Percentiles rank a stretch among this genome's conserved stretches.
These are phyloP conservation scores for Globisporangium megalacanthum DNA, from an alignment of 352 stramenopile genomes.

Conservation along the genomic window DNA sequence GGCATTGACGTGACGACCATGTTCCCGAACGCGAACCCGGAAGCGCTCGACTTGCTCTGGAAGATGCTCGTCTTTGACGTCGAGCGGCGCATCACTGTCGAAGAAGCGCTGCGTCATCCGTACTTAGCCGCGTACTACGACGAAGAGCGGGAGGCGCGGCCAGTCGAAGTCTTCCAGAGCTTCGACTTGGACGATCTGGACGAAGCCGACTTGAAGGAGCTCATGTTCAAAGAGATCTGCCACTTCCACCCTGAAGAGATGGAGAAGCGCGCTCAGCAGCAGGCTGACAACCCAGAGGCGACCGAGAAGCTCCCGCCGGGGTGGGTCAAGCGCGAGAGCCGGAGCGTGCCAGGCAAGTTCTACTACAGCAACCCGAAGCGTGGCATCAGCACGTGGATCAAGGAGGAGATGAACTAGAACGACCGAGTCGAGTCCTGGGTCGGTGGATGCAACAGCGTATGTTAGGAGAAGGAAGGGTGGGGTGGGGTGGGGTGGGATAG, in stretches of 20 bases:
- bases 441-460: no score
- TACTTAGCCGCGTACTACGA: slow-evolving; percentile 93
- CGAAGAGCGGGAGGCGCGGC: slow-evolving; percentile 55
- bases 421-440: neutral
- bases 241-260: slow-evolving; percentile 87
- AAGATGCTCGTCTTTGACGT: slow-evolving; percentile 93
- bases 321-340: slow-evolving; percentile 84
- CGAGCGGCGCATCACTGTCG: slow-evolving; percentile 93
- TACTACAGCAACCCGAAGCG: slow-evolving; percentile 89
- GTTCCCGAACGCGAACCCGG: slow-evolving; percentile 84
- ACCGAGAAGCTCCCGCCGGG: slow-evolving; percentile 72
- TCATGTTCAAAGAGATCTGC: slow-evolving; percentile 90
- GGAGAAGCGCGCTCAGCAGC: slow-evolving; percentile 79
- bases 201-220: slow-evolving; percentile 80
- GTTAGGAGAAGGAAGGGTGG: no score
- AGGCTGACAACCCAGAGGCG: slow-evolving; percentile 60
- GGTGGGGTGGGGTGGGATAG: no score
- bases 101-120: slow-evolving; percentile 93
- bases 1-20: slow-evolving; percentile 78
- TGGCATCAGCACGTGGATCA: slow-evolving; percentile 87
- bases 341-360: slow-evolving; percentile 81
- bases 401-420: slow-evolving; percentile 77
- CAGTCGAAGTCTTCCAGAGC: slow-evolving; percentile 77
- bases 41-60: slow-evolving; percentile 78
- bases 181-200: slow-evolving; percentile 84